These are phyloP conservation scores for Hypoxylon rubiginosum DNA, from an alignment of 2,329 filamentous ascomycete genomes.

Conservation along the genomic window DNA sequence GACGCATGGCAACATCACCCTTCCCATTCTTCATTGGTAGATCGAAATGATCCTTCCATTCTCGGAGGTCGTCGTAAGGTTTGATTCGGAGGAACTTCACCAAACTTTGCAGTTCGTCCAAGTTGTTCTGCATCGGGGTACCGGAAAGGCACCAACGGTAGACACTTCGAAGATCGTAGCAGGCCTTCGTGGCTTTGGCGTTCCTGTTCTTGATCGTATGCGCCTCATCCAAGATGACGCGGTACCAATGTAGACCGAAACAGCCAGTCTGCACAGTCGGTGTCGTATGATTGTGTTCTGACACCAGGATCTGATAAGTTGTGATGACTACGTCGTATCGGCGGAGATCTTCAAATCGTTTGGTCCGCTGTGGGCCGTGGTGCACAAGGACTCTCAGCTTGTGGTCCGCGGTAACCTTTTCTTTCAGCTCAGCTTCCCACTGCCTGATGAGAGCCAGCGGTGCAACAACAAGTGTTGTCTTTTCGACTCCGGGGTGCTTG, in stretches of 20 bases:
- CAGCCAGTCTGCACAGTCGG: slow-evolving; percentile 80
- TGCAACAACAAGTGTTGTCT: slow-evolving; percentile 90
- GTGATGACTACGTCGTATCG: slow-evolving; percentile 96
- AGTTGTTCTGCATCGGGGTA: slow-evolving; percentile 97
- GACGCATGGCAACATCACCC: slow-evolving; percentile 88
- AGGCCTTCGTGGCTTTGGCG: slow-evolving; percentile 93
- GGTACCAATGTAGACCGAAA: slow-evolving; percentile 94
- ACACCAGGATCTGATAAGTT: slow-evolving; percentile 95
- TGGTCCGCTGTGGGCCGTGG: slow-evolving; percentile 88
- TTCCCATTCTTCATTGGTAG: slow-evolving; percentile 89
- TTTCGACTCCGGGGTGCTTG: slow-evolving; percentile 73
- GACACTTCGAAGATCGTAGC: slow-evolving; percentile 84
- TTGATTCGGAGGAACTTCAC: slow-evolving; percentile 93
- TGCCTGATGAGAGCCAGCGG: slow-evolving; percentile 95
- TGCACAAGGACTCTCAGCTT: slow-evolving; percentile 87
- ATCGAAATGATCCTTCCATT: slow-evolving; percentile 94
- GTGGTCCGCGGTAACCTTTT: slow-evolving; percentile 79
- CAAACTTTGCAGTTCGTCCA: slow-evolving; percentile 94
- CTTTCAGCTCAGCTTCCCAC: slow-evolving; percentile 94
- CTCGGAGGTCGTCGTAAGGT: slow-evolving; percentile 86
- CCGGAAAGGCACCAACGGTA: slow-evolving; percentile 97
- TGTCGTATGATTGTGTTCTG: slow-evolving; percentile 82
- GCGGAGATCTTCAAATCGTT: slow-evolving; percentile 80
- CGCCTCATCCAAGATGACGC: slow-evolving; percentile 94
- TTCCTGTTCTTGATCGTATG: slow-evolving; percentile 99